These are phyloP conservation scores for Globisporangium mamillatum DNA, from an alignment of 352 stramenopile species.

Conservation along the genomic window DNA sequence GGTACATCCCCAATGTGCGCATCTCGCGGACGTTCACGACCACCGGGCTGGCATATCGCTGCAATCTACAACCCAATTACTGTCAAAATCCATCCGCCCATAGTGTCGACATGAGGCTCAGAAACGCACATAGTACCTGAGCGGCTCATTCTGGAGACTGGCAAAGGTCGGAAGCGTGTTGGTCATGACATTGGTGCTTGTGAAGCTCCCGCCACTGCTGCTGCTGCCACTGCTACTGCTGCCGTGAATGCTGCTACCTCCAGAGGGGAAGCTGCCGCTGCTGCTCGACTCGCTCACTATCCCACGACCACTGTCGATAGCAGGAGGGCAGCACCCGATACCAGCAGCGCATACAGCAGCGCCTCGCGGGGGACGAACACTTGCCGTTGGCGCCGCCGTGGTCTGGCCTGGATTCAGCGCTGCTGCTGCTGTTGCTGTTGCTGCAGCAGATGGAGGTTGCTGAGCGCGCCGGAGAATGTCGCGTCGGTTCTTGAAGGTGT, in stretches of 20 bases:
- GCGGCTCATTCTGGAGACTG: background rate
- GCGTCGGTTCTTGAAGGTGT: conserved; percentile 58
- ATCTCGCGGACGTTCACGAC: conserved; percentile 9
- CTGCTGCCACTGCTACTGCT: background rate
- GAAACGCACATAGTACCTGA: background rate
- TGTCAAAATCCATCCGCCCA: background rate
- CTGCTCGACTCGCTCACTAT: background rate
- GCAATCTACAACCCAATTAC: background rate
- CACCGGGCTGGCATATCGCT: background rate
- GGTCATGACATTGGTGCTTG: background rate
- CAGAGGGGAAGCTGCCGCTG: background rate
- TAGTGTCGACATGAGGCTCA: no score
- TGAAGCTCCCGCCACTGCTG: background rate
- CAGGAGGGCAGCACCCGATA: background rate
- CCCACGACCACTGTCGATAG: background rate
- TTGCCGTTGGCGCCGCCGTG: background rate
- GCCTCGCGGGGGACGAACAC: background rate
- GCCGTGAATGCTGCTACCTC: background rate
- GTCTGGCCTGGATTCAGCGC: background rate
- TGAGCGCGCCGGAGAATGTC: conserved; percentile 34
- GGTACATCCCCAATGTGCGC: background rate
- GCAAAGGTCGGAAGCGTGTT: background rate
- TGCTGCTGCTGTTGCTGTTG: background rate
- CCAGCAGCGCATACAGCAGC: background rate
- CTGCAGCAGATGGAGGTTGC: background rate